Evolutionary conservation across 2,329 filamentous ascomycete species (phyloP), one percentile per base, ranked within the genome.

Genomic region (Neofusicoccum parvum): DNA sequence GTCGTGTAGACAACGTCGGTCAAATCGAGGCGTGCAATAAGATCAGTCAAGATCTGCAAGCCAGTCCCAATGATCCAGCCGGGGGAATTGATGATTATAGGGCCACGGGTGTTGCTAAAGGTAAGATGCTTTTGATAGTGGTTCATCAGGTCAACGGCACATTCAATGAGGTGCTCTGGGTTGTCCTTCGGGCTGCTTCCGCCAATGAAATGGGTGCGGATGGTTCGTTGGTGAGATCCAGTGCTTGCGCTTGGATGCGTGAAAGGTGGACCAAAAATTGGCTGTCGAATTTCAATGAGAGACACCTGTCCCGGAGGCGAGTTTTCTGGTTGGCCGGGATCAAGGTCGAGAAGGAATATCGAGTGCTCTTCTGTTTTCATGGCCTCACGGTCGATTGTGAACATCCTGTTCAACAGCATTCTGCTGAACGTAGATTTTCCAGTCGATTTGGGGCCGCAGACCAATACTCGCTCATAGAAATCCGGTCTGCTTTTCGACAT

Each of bases 311-410:
- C 91, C 0, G 88, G 86, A 1, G 88, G 83, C 0, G 86, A 86
- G 73, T 90, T 93, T 72, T 94, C 91, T 2, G 91, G 90, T 71
- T 93, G 91, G 0, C 88, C 89, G 0, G 90, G 90, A 72, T 95
- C 91, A 10, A 94, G 81, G 70, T 95, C 92, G 6, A 95, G 82
- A n/a, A 90, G 80, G 64, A 82, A 83, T 32, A 90, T 80, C 58
- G 76, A 79, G 39, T 73, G 68, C 0, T 73, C 53, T 5, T 74
- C 67, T 37, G 65, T 68, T 43, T 65, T 65, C 48, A 60, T 63
- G n/a, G 56, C 64, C 10, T 65, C 53, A 32, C 49, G 51, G 37
- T 66, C 37, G 51, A 80, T 75, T 3, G 87, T 90, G n/a, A 92
- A 76, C 9, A 92, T 78, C 11, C 86, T 84, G 71, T 94, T 94